These are phyloP conservation scores for Botryotinia calthae DNA, from an alignment of 2,329 filamentous ascomycete species.

Conservation along the genomic window DNA sequence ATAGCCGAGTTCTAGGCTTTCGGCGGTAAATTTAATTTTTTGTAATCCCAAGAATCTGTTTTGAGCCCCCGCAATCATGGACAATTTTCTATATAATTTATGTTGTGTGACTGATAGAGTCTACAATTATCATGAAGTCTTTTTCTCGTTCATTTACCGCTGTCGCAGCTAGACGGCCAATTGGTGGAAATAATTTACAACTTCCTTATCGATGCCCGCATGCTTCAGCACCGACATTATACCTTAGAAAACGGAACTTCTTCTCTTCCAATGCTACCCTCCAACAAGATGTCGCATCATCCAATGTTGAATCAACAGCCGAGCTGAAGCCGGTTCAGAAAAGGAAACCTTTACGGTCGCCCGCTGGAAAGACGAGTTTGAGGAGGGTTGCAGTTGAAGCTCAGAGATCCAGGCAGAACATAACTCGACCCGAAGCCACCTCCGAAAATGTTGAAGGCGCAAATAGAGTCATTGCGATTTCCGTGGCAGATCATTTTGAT, in stretches of 20 bases:
- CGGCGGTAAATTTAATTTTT: conserved; percentile 15
- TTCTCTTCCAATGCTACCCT: conserved; percentile 64
- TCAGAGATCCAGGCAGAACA: conserved; percentile 56
- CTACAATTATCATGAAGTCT: conserved; percentile 28
- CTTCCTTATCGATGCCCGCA: conserved; percentile 32
- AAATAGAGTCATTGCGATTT: conserved; percentile 54
- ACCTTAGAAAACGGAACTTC: conserved; percentile 57
- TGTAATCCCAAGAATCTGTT: not conserved
- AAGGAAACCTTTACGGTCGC: conserved; percentile 49
- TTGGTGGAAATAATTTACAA: conserved; percentile 25
- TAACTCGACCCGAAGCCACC: conserved; percentile 27
- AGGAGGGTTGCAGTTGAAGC: conserved; percentile 84
- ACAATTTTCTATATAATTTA: not conserved
- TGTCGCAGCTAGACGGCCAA: conserved; percentile 23
- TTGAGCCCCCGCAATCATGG: conserved; percentile 9
- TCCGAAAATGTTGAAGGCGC: conserved; percentile 40
- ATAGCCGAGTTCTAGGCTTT: conserved; percentile 22
- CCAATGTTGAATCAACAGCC: not conserved
- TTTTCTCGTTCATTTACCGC: conserved; percentile 28
- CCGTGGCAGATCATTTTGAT: conserved; percentile 62
- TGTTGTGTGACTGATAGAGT: not conserved
- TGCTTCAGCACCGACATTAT: conserved; percentile 41
- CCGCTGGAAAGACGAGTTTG: conserved; percentile 68
- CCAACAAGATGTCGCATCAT: conserved; percentile 38
- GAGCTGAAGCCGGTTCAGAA: conserved; percentile 28